Conservation (phyloP, 352 stramenopile genomes). For the Phytophthora parvispora region DNA sequence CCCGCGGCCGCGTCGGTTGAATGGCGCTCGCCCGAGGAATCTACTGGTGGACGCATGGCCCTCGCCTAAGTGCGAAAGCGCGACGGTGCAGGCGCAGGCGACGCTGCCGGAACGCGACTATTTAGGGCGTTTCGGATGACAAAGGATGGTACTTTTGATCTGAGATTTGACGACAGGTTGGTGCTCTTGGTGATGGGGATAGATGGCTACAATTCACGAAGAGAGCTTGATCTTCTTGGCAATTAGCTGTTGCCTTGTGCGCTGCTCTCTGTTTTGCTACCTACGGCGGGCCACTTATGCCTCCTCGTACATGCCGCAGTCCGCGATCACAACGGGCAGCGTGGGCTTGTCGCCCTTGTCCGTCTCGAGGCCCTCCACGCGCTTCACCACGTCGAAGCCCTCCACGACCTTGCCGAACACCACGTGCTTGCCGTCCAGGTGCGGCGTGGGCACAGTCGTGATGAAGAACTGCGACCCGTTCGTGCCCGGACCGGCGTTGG, state of each 20-base stretch:
- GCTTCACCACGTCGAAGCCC: slow-evolving; percentile 93
- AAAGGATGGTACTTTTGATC: not conserved
- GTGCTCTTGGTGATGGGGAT: too few relatives aligned
- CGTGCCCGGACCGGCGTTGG: slow-evolving; percentile 96
- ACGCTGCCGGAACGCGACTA: not conserved
- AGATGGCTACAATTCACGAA: slow-evolving; percentile 37
- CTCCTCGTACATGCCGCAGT: slow-evolving; percentile 94
- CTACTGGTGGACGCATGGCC: slow-evolving; percentile 35
- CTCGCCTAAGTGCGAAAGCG: not conserved
- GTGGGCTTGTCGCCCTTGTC: slow-evolving; percentile 94
- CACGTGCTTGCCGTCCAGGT: slow-evolving; percentile 98
- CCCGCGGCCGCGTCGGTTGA: slow-evolving; percentile 1
- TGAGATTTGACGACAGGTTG: not conserved
- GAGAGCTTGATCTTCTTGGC: not conserved
- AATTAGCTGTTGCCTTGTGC: not conserved
- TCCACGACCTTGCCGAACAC: slow-evolving; percentile 97
- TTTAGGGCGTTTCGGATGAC: not conserved
- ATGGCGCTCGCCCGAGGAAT: slow-evolving; percentile 24
- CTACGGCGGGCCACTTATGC: slow-evolving; percentile 14
- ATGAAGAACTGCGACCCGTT: slow-evolving; percentile 99
- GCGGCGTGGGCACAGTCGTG: slow-evolving; percentile 94
- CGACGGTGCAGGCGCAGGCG: slow-evolving; percentile 5
- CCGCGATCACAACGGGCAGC: slow-evolving; percentile 94
- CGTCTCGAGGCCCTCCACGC: slow-evolving; percentile 93
- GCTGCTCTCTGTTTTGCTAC: not conserved